Evolutionary conservation across 2,329 filamentous ascomycete species (phyloP), one percentile per base, ranked within the genome.

Genomic region (Paecilomyces formosus): DNA sequence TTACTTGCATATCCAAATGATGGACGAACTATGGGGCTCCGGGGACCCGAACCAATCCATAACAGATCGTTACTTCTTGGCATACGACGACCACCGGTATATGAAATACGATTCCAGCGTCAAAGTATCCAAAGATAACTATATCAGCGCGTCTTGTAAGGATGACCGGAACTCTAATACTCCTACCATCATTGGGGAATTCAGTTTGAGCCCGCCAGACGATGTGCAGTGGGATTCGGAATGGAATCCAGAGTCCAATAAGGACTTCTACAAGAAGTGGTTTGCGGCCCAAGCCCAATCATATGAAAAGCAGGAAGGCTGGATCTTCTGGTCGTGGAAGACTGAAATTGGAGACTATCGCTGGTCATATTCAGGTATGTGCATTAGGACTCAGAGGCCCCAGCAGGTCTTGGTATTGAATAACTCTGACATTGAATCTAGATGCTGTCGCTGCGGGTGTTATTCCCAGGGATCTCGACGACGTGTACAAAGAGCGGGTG

Each of bases 301-400:
- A 0, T 86, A 84, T 64, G 84, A 87, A 71, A 76, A 76, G 58
- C 70, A 75, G 15, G 72, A 74, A 7, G 82, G 83, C 0, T 86
- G 82, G 82, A 57, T 70, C 21, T 86, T 85, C 65, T 87, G 84
- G 84, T 78, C 78, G 0, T 86, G 83, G 84, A 86, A 85, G 70
- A 67, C 70, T 3, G 66, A 82, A 67, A 15, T 78, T 62, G 58
- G 74, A 72, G 68, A 71, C 58, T 68, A 66, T 54, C 63, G 68
- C 8, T 71, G 69, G 68, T 65, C 64, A 3, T 72, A 71, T 58
- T 57, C 65, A 45, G 65, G 68, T 69, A 61, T 24, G 3, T 35
- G 13, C 3, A n/a, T 28, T 5, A 13, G 31, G 6, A 54, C 53
- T 18, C 24, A 9, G n/a, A 8, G n/a, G 57, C 56, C 3, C 51